These are phyloP conservation scores for Lepidium africanum DNA, from an alignment of 345 rosid genomes.

Conservation along the genomic window DNA sequence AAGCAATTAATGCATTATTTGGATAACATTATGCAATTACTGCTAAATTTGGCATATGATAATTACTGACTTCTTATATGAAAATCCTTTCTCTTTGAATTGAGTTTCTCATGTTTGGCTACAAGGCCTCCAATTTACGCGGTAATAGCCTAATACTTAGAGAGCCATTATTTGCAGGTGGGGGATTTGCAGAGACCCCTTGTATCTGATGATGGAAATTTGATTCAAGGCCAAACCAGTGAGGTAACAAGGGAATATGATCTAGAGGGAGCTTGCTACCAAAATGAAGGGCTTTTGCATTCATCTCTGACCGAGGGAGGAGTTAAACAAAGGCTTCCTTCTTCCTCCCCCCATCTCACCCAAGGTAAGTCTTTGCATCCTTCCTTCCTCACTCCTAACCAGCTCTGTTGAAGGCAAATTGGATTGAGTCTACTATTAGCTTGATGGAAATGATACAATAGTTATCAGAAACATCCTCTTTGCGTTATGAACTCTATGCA, in stretches of 20 bases:
- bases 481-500: conserved; percentile 1
- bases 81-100: background rate
- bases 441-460: background rate
- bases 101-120: background rate
- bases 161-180: conserved; percentile 28
- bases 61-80: background rate
- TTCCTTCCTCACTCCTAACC: background rate
- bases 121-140: background rate
- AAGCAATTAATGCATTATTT: background rate
- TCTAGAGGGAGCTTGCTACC: conserved; percentile 61
- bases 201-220: conserved; percentile 41
- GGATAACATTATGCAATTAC: background rate
- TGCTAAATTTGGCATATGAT: background rate
- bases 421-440: background rate
- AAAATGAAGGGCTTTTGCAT: conserved; percentile 49
- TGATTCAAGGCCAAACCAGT: conserved; percentile 39
- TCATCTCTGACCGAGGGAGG: conserved; percentile 48
- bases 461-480: background rate
- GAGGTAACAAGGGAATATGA: conserved; percentile 53
- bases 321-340: conserved; percentile 59
- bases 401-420: background rate
- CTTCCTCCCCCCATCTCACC: conserved; percentile 38
- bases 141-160: background rate
- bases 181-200: conserved; percentile 76
- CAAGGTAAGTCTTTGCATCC: conserved; percentile 33